Evolutionary conservation across 2,329 filamentous ascomycete species (phyloP), one percentile per base, ranked within the genome.

Genomic region (Tolypocladium sp.): DNA sequence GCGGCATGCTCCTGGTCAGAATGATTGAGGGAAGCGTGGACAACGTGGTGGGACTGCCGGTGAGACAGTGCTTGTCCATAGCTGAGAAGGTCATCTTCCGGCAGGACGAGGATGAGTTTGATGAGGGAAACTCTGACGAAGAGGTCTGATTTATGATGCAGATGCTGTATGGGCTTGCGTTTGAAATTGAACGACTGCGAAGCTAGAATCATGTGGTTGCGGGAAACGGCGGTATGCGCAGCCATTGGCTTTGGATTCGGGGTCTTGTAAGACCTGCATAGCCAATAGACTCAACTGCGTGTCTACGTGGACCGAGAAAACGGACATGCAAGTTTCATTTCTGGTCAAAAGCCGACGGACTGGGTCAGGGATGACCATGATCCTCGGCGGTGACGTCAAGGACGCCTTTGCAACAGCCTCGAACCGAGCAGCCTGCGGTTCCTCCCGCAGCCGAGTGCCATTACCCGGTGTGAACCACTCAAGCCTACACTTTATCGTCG

Each of bases 41-140:
- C 77, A 97, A 97, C 73, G 94, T 97, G 1, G 87, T 99, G 35
- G 94, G 94, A 0, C 72, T 99, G 72, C 94, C 94, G 9, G 80
- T 97, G 63, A 83, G 91, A 66, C 82, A 84, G 64, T 90, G 87
- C 15, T 71, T 99, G 71, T 85, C 85, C 70, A 73, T 97, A 67
- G 94, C 96, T 61, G 93, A 97, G 77, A 90, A 87, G 78, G 89
- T 92, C n/a, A 79, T 97, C 63, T 86, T 88, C 66, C 85, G 84
- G 64, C 90, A 91, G 67, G 82, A 87, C 57, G 84, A 86, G 68
- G 83, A 85, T 52, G 84, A 86, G 58, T 77, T 75, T 44, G 77
- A 75, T 22, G 78, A 75, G 15, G 76, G 77, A 20, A 78, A 75
- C 17, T 78, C 75, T 5, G 79, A 79, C 35, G 72, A 74, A 2